Base-by-base conservation (phyloP, 176 grass and related monocot species). In the Triticum monococcum region DNA sequence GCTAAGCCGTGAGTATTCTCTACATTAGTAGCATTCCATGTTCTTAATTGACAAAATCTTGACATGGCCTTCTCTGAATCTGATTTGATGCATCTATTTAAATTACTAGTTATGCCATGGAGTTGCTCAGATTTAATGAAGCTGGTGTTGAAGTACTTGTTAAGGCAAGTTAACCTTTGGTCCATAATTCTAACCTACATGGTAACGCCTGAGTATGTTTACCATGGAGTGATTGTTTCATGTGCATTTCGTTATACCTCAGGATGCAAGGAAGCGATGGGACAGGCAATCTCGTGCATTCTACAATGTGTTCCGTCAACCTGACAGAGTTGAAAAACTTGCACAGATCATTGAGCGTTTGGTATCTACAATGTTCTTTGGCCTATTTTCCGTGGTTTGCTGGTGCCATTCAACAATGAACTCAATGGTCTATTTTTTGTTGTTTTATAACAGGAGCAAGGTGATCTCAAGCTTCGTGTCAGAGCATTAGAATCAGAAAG, bases 251-350 rank as follows among this genome's bases (percentile, higher is more conserved):
- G 50, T 86, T 50, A 70, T 89, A 41, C 71, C 25, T 74, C 43
- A 98, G 97, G 94, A 98, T 83, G 50, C 95, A 60, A 96, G 78
- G 84, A 98, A 96, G 90, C 94, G 94, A 96, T 98, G 90, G 97
- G 92, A 98, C 57, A 90, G 97, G 60, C 97, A 98, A 79, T 96
- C 93, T 12, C 90, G 86, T 88, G 97, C 97, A 83, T 96, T 98
- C 86, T 96, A 96, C 82, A 98, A 98, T 79, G 85, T 98, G 70
- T 98, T 98, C 68, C 87, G 92, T 80, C 97, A 98, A 90, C 88
- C 97, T 73, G 97, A 96, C 85, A 94, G 97, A 94, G 90, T 98
- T 80, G 97, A 98, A 92, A 98, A 90, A 54, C 88, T 98, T 79
- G 97, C 97, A 63, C 82, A 92, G 86, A 92, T 92, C 80, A 90